Conservation (phyloP, 495 filamentous ascomycete species). For the Platismatia glauca region DNA sequence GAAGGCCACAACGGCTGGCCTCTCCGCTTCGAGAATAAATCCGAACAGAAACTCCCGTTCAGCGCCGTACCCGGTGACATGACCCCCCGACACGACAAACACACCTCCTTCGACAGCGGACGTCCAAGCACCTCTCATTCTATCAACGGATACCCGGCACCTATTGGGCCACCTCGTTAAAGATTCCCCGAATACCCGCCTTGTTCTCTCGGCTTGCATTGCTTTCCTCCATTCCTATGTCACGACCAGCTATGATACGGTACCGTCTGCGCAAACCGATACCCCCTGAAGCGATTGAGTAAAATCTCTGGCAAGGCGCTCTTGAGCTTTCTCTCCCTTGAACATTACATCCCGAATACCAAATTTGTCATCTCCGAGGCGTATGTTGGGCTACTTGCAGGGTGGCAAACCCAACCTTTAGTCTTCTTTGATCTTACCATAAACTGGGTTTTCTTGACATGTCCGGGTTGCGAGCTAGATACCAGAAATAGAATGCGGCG, state of each 20-base stretch:
- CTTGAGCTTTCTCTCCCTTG: constrained; percentile 13
- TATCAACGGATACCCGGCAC: constrained; percentile 88
- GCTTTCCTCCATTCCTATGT: constrained; percentile 8
- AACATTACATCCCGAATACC: constrained; percentile 14
- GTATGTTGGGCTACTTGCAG: not conserved
- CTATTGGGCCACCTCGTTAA: constrained; percentile 79
- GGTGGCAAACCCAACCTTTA: not conserved
- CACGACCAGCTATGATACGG: constrained; percentile 16
- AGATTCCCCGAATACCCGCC: constrained; percentile 24
- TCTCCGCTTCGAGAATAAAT: constrained; percentile 44
- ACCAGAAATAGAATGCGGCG: constrained; percentile 12
- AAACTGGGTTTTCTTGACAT: not conserved
- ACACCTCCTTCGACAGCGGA: constrained; percentile 80
- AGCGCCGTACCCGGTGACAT: constrained; percentile 58
- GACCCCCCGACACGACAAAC: constrained; percentile 71
- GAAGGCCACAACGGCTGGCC: constrained; percentile 61
- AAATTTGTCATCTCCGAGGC: constrained; percentile 12
- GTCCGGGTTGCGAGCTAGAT: constrained; percentile 10
- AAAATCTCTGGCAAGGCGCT: constrained; percentile 13
- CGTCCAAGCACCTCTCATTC: constrained; percentile 90
- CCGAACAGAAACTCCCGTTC: constrained; percentile 49
- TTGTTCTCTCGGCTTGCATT: constrained; percentile 8
- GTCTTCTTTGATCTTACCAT: not conserved
- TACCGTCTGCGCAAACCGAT: constrained; percentile 12
- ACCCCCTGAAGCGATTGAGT: constrained; percentile 18